A percentile compares a stretch with the other conserved stretches of the same genome.
phyloP scores from a whole-genome alignment of 441 rosid species.

The Biscutella laevigata region DNA sequence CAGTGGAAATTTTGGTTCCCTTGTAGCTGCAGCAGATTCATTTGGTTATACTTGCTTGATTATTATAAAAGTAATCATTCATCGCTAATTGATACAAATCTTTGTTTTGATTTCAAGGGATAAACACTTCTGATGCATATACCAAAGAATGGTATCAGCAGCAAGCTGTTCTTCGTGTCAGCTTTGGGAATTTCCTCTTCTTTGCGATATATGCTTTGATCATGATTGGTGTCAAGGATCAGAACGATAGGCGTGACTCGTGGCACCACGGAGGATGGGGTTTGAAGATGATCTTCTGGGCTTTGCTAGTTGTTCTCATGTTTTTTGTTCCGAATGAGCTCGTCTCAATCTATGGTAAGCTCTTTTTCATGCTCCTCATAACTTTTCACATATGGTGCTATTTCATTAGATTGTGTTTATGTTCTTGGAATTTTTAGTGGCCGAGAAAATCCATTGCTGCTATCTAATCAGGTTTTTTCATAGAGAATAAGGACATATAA shows the following conservation, averaged over 20 bases:
- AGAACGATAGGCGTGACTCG: conserved; percentile 82
- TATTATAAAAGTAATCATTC: background rate
- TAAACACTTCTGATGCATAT: conserved; percentile 48
- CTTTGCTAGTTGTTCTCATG: conserved; percentile 81
- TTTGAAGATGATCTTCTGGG: conserved; percentile 77
- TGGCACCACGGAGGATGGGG: conserved; percentile 97
- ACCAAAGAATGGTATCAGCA: conserved; percentile 77
- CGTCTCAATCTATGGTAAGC: conserved; percentile 68
- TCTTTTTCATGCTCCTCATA: background rate
- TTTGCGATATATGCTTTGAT: conserved; percentile 64
- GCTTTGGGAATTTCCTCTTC: conserved; percentile 84
- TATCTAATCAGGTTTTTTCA: background rate
- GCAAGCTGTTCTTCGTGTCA: conserved; percentile 92
- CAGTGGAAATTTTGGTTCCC: conserved; percentile 4
- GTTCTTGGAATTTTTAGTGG: background rate
- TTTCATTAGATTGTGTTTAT: background rate
- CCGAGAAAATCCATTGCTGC: background rate
- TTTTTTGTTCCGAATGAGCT: conserved; percentile 72
- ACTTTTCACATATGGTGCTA: background rate
- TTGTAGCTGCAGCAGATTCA: conserved; percentile 1
- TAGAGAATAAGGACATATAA: background rate
- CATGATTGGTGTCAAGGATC: conserved; percentile 92
- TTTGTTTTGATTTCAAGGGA: conserved; percentile 44
- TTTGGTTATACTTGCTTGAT: background rate
- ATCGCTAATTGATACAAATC: background rate